Evolutionary conservation across 2,329 filamentous ascomycete genomes (phyloP).

Genomic region (Apiospora aurea): DNA sequence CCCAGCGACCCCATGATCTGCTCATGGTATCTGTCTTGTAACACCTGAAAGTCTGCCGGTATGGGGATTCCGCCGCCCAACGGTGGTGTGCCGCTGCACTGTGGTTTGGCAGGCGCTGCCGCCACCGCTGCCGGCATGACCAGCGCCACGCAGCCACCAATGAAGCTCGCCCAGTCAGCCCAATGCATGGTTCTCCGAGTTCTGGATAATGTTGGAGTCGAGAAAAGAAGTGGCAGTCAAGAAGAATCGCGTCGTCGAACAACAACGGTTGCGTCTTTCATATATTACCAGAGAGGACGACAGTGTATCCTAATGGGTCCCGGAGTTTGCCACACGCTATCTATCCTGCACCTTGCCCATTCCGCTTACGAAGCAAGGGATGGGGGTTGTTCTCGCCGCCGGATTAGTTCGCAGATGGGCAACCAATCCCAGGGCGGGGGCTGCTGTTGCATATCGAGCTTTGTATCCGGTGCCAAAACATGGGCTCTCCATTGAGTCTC

Average conservation of each 20-base stretch:
- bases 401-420: not conserved
- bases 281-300: not conserved
- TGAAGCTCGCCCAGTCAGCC: not conserved
- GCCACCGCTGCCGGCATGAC: constrained; percentile 2
- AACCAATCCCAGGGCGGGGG: not conserved
- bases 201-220: not conserved
- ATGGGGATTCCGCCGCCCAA: constrained; percentile 28
- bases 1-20: constrained; percentile 29
- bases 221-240: not conserved
- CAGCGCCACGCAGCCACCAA: not conserved
- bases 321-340: not conserved
- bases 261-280: not conserved
- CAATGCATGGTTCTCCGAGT: not conserved
- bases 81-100: not conserved
- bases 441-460: not conserved
- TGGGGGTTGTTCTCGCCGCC: not conserved
- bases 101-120: not conserved
- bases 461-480: not conserved
- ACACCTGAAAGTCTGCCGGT: constrained; percentile 29
- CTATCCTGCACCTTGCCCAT: not conserved
- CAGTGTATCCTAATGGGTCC: not conserved
- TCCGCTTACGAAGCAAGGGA: not conserved
- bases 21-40: constrained; percentile 31
- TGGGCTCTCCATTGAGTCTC: not conserved
- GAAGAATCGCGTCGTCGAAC: not conserved